Base-by-base conservation (phyloP, 352 stramenopile genomes). In the Pythium inflatum region DNA sequence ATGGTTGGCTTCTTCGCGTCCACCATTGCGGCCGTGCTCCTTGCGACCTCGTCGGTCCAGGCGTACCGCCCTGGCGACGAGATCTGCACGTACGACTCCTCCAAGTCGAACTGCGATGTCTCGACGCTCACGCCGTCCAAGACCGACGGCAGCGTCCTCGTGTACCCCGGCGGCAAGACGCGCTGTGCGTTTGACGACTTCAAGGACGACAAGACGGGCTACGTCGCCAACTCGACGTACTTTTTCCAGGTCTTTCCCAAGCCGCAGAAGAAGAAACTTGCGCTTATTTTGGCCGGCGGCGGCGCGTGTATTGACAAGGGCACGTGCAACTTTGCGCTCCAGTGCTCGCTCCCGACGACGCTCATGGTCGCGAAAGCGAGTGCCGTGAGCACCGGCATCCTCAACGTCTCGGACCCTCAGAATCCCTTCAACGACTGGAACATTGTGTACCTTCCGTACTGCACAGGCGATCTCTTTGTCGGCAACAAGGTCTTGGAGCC, bases 111-210 rank as follows among this genome's bases (percentile, higher is more conserved):
- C 16, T 72, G 65, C 38, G n/a, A 43, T 2, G 9, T 72, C 9
- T 13, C 12, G 3, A 48, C 33, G 33, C 27, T 83, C 54, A 69
- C 64, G 18, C 57, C 65, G 25, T 77, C 68, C 14, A 28, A 50
- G 3, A 62, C 63, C 13, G 76, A 81, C 40, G 75, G 72, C 27
- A 82, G 75, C 24, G 65, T 74, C 11, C 58, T 87, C 40, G 76
- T 87, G 41, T 87, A 82, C 66, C 79, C 79, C 0, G 77, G 77
- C 30, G 77, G 75, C 57, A 77, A 73, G 66, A 83, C 77, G 2
- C 80, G 80, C 48, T 85, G 77, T 33, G 80, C 77, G 11, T 85
- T 82, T 50, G 77, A 88, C 56, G 70, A 77, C 49, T 85, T 77
- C 36, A 49, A 48, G 40, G 65, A 80, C 45, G 54, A 57, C 14